phyloP scores from a whole-genome alignment of 139 green algal genomes.

The Pleodorina starrii region DNA sequence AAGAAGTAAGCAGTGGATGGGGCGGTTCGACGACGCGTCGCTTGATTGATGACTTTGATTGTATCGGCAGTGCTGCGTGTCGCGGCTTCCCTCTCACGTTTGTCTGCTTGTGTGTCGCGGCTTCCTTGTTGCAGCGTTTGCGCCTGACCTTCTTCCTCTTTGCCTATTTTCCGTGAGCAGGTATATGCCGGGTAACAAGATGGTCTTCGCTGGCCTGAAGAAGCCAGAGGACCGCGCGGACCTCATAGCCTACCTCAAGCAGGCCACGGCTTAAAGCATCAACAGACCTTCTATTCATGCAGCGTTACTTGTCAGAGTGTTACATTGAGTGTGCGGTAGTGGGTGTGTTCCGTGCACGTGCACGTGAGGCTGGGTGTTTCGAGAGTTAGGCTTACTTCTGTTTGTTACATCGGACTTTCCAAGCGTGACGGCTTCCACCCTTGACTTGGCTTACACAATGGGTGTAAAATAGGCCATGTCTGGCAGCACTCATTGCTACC shows the following conservation, averaged over 20 bases:
- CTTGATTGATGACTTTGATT: no score
- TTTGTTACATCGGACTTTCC: not conserved
- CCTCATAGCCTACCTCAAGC: constrained; percentile 93
- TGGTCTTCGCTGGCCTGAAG: constrained; percentile 99
- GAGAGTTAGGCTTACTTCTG: not conserved
- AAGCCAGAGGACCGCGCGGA: constrained; percentile 93
- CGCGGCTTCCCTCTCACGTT: no score
- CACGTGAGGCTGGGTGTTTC: not conserved
- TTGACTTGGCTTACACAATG: not conserved
- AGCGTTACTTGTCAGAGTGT: not conserved
- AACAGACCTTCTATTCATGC: not conserved
- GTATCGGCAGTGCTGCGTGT: no score
- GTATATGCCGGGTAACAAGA: constrained; percentile 91
- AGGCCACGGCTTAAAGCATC: constrained; percentile 74
- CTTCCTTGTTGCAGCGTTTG: no score
- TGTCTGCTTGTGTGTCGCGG: no score
- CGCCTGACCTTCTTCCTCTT: no score
- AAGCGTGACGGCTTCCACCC: not conserved
- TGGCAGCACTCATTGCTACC: not conserved
- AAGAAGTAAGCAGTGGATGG: constrained; percentile 92
- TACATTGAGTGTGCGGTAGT: not conserved
- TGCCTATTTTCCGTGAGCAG: constrained; percentile 39
- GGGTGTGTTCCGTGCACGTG: not conserved
- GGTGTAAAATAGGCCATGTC: not conserved
- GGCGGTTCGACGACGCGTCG: no score